Evolutionary conservation across 2,329 filamentous ascomycete genomes (phyloP), one percentile per base, ranked within the genome.

Genomic region (Pseudomassariella vexata): DNA sequence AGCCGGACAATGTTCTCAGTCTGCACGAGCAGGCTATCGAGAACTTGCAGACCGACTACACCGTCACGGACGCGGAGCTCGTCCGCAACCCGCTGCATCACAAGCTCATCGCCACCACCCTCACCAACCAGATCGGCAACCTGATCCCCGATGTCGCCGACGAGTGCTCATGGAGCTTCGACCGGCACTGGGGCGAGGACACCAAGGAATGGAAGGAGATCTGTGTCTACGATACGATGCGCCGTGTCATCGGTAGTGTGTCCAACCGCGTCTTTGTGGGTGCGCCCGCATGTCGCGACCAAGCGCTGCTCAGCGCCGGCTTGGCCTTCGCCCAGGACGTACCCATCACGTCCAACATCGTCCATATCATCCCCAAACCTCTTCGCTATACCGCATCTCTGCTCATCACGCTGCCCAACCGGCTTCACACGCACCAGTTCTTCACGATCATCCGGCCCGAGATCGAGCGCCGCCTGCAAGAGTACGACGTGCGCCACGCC

Each of bases 71-170:
- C 19, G 46, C 49, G 2, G 31, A 30, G 6, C 42, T 54, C 2
- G 27, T 44, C 7, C 35, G 36, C 35, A 35, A 45, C 20, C 44
- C 47, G 9, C 20, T 49, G 5, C 49, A 55, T 37, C 36, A 49
- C 12, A 45, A 44, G 19, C 35, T 55, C 25, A 45, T 57, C 33
- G 40, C 44, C 3, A 48, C 41, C 11, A 39, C 41, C 10, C 38
- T 57, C 12, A 57, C 53, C 4, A 40, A 44, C 11, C 46, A 56
- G 36, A 51, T 50, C 11, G 49, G 49, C 23, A 56, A 53, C 32
- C 40, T 57, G 11, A 41, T 55, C 23, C 49, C 52, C 19, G 43
- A 39, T 5, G 32, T 58, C 2, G 38, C 40, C 7, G 52, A 55
- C 8, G 54, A 59, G 44, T 43, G 41, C 5, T 41, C 32, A 5